Conservation (phyloP, 495 filamentous ascomycete genomes). For the Hypoxylon cercidicola region DNA sequence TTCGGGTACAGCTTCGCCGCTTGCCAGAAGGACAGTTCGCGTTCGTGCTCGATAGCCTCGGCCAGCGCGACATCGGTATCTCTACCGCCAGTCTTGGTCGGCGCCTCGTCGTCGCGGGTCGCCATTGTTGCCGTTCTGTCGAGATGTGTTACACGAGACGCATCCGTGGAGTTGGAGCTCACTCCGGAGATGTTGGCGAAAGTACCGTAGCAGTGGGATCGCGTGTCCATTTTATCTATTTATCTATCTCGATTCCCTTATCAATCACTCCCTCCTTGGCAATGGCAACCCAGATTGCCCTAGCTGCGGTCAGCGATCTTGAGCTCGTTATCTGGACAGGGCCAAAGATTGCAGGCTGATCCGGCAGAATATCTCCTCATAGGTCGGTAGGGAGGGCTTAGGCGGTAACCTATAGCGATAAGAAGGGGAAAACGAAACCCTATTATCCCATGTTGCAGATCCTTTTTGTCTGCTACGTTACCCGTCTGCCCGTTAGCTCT, state of each 20-base stretch:
- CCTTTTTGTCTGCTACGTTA: too few species aligned
- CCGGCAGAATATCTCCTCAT: conserved; percentile 37
- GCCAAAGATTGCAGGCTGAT: conserved; percentile 33
- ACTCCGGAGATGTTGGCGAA: conserved; percentile 24
- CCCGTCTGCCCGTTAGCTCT: too few species aligned
- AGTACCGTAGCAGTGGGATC: conserved; percentile 40
- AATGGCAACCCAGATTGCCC: conserved; percentile 31
- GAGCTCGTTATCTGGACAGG: conserved; percentile 34
- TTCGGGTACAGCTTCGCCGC: conserved; percentile 53
- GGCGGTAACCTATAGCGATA: conserved; percentile 9
- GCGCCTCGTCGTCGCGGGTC: conserved; percentile 14
- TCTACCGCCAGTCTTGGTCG: conserved; percentile 28
- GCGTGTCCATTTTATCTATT: conserved; percentile 37
- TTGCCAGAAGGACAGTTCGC: conserved; percentile 47
- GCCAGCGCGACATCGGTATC: conserved; percentile 37
- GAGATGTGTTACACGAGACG: conserved; percentile 22
- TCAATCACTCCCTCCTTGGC: conserved; percentile 17
- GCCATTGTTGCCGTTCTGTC: conserved; percentile 29
- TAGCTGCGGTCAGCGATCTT: conserved; percentile 5
- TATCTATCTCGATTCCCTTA: conserved; percentile 22
- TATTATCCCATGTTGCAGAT: too few species aligned
- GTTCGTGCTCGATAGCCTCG: conserved; percentile 49
- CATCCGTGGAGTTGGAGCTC: conserved; percentile 29
- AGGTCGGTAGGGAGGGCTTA: conserved; percentile 29
- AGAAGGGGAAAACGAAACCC: conserved; percentile 33